Conservation (phyloP, 2,329 filamentous ascomycete species). For the Pseudocercospora fijiensis region DNA sequence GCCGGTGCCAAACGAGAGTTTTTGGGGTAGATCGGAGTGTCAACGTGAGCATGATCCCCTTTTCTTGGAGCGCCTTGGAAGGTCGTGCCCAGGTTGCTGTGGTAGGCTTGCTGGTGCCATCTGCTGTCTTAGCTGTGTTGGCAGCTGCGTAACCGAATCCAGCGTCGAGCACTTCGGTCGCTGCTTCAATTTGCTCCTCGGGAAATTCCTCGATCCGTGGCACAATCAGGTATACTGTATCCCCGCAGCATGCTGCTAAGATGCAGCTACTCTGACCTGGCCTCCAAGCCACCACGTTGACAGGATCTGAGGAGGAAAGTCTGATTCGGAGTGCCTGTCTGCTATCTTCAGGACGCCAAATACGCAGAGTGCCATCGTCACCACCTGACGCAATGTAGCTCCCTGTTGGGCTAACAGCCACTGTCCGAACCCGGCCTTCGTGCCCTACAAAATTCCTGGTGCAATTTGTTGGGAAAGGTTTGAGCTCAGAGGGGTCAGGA, state of each 20-base stretch:
- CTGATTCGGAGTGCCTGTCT: slow-evolving; percentile 83
- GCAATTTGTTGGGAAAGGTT: slow-evolving; percentile 89
- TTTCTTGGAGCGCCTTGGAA: slow-evolving; percentile 67
- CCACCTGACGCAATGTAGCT: slow-evolving; percentile 87
- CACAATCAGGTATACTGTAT: slow-evolving; percentile 81
- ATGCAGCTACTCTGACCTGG: slow-evolving; percentile 78
- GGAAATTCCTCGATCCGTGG: slow-evolving; percentile 43
- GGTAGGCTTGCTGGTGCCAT: slow-evolving; percentile 64
- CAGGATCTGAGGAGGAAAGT: slow-evolving; percentile 72
- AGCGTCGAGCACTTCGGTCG: slow-evolving; percentile 73
- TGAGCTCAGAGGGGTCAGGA: slow-evolving; percentile 86
- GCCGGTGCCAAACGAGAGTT: slow-evolving; percentile 87
- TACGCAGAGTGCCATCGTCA: slow-evolving; percentile 85
- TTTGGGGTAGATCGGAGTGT: slow-evolving; percentile 71
- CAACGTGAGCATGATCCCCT: slow-evolving; percentile 75
- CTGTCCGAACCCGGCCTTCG: slow-evolving; percentile 78
- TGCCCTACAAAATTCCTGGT: slow-evolving; percentile 87
- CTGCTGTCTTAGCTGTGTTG: slow-evolving; percentile 52
- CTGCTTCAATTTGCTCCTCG: slow-evolving; percentile 62
- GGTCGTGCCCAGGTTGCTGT: slow-evolving; percentile 83
- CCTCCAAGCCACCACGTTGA: slow-evolving; percentile 86
- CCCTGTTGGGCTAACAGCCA: slow-evolving; percentile 82
- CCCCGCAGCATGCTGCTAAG: slow-evolving; percentile 78
- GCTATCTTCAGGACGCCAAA: slow-evolving; percentile 86
- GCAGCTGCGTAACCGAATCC: slow-evolving; percentile 92